phyloP scores from a whole-genome alignment of 2,329 filamentous ascomycete species.

The Microdochium trichocladiopsis region DNA sequence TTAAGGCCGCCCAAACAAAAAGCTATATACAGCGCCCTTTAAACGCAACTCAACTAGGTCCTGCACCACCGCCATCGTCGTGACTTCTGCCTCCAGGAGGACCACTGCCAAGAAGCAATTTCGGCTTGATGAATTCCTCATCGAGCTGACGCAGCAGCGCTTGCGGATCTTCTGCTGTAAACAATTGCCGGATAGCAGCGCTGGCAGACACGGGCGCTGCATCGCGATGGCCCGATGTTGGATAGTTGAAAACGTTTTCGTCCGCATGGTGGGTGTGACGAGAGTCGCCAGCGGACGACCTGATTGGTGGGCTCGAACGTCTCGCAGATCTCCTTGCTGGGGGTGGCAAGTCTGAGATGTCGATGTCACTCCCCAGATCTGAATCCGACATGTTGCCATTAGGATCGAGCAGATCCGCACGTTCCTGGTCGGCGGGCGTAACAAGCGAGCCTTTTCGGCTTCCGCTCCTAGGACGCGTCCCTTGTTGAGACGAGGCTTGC shows the following conservation, averaged over 20 bases:
- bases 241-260: constrained; percentile 23
- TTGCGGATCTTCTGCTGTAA: constrained; percentile 81
- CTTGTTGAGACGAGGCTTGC: constrained; percentile 35
- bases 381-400: constrained; percentile 42
- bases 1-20: too few relatives aligned
- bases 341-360: constrained; percentile 59
- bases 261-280: constrained; percentile 11
- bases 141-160: constrained; percentile 89
- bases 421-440: constrained; percentile 41
- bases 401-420: constrained; percentile 47
- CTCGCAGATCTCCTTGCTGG: constrained; percentile 41
- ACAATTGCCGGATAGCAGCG: constrained; percentile 71
- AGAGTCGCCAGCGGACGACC: constrained; percentile 8
- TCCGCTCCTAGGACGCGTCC: constrained; percentile 36
- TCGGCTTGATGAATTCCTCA: constrained; percentile 93
- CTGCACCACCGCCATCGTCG: constrained; percentile 12
- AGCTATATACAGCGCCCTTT: not conserved
- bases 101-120: constrained; percentile 71
- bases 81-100: constrained; percentile 18
- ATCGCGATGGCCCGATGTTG: constrained; percentile 22
- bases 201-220: constrained; percentile 56
- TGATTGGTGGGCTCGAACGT: constrained; percentile 30
- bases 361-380: constrained; percentile 57
- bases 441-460: constrained; percentile 44
- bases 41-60: not conserved